Percentiles rank a stretch among this genome's conserved stretches.
phyloP scores from a whole-genome alignment of 140 eudicot species.

The Anethum foeniculum region DNA sequence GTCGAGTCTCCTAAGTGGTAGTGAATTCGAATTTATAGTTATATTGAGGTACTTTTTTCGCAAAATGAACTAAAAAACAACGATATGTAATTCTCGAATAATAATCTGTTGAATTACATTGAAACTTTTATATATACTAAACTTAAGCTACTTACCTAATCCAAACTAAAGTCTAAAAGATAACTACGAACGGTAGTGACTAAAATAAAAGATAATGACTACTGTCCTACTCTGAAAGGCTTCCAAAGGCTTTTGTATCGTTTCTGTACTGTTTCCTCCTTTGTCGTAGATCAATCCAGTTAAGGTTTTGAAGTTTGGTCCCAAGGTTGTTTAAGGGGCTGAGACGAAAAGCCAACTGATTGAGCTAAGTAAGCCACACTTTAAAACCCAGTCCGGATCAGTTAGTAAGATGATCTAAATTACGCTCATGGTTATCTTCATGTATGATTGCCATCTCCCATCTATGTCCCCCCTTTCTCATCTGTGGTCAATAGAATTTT shows the following conservation, averaged over 20 bases:
- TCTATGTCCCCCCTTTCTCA: not conserved
- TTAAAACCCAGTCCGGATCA: not conserved
- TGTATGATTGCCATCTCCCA: not conserved
- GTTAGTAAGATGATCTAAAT: not conserved
- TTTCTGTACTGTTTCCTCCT: not conserved
- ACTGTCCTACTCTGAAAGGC: not conserved
- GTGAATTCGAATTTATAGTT: not conserved
- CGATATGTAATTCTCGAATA: not conserved
- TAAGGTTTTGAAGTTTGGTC: not conserved
- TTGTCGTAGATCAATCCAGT: not conserved
- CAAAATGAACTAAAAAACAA: not conserved
- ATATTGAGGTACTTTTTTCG: not conserved
- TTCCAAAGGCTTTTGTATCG: not conserved
- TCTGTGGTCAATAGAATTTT: not conserved
- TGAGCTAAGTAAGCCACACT: not conserved
- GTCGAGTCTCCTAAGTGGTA: not conserved
- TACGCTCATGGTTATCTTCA: not conserved
- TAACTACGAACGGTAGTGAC: not conserved
- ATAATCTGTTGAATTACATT: not conserved
- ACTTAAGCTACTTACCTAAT: too few relatives aligned
- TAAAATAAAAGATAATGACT: not conserved
- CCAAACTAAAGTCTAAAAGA: not conserved
- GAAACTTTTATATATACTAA: not conserved
- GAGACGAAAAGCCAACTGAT: not conserved
- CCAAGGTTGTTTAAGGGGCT: not conserved